phyloP scores from a whole-genome alignment of 208 protist genomes.

The Trichomonas gallinae region DNA sequence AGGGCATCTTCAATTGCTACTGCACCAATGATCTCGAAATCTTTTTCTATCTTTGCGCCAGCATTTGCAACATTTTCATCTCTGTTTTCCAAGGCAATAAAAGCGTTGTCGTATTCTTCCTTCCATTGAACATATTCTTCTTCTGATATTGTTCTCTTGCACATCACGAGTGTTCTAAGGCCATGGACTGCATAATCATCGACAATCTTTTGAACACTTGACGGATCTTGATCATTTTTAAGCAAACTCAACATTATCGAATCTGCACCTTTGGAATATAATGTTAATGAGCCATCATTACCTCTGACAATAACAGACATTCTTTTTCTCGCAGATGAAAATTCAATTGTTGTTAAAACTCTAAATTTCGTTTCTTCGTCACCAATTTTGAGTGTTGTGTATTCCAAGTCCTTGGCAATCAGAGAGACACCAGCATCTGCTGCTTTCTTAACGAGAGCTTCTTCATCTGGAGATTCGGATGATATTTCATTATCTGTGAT shows the following conservation, averaged over 20 bases:
- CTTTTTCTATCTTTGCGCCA: constrained; percentile 18
- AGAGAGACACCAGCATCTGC: neutral
- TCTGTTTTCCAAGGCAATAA: neutral
- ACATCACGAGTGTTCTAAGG: neutral
- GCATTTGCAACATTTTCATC: neutral
- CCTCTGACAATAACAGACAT: constrained; percentile 27
- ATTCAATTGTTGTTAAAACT: constrained; percentile 61
- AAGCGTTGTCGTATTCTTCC: neutral
- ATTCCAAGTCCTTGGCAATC: neutral
- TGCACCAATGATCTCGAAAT: constrained; percentile 30
- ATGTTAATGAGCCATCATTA: neutral
- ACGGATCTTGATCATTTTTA: neutral
- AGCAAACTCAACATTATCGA: neutral
- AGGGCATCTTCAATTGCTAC: constrained; percentile 55
- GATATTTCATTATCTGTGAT: neutral
- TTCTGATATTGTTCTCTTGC: neutral
- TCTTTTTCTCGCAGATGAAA: constrained; percentile 34
- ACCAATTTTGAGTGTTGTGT: neutral
- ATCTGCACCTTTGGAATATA: neutral
- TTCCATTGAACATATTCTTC: neutral
- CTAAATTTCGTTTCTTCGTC: neutral
- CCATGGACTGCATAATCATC: neutral
- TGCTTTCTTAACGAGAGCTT: neutral
- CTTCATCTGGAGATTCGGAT: constrained; percentile 13
- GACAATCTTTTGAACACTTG: neutral